phyloP scores from a whole-genome alignment of 768 basidiomycete genomes.

The Termitomyces sp. region DNA sequence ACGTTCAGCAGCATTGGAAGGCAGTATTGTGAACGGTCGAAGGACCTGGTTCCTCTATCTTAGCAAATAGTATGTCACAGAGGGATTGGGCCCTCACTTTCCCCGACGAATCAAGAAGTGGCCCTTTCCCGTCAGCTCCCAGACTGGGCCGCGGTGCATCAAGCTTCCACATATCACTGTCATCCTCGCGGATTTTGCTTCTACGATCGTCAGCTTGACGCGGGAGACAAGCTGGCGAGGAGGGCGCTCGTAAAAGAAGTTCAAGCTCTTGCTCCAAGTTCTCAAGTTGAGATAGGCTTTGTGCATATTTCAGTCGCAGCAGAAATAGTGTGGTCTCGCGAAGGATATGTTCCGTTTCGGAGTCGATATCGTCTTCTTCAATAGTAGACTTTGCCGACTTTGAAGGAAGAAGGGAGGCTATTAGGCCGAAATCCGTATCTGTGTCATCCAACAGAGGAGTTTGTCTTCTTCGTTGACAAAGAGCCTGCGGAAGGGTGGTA shows the following conservation, averaged over 20 bases:
- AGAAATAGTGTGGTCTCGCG: constrained; percentile 68
- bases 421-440: constrained; percentile 54
- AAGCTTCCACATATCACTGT: constrained; percentile 66
- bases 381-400: constrained; percentile 15
- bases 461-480: constrained; percentile 51
- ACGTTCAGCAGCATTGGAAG: constrained; percentile 62
- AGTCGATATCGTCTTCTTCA: constrained; percentile 43
- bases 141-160: constrained; percentile 46
- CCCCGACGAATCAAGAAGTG: constrained; percentile 69
- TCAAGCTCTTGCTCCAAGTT: constrained; percentile 68
- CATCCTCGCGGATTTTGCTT: constrained; percentile 31
- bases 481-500: constrained; percentile 26
- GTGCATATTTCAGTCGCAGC: constrained; percentile 65
- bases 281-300: constrained; percentile 61
- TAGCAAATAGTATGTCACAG: neutral
- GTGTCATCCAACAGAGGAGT: constrained; percentile 22
- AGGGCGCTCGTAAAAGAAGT: constrained; percentile 54
- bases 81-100: constrained; percentile 44
- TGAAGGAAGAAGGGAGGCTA: constrained; percentile 53
- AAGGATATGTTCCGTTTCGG: constrained; percentile 56
- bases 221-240: constrained; percentile 25
- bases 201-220: constrained; percentile 27
- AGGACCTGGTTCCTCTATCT: constrained; percentile 50
- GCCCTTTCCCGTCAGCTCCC: constrained; percentile 46
- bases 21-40: constrained; percentile 89